phyloP scores from a whole-genome alignment of 2,329 filamentous ascomycete species.

The Apiospora sp. region DNA sequence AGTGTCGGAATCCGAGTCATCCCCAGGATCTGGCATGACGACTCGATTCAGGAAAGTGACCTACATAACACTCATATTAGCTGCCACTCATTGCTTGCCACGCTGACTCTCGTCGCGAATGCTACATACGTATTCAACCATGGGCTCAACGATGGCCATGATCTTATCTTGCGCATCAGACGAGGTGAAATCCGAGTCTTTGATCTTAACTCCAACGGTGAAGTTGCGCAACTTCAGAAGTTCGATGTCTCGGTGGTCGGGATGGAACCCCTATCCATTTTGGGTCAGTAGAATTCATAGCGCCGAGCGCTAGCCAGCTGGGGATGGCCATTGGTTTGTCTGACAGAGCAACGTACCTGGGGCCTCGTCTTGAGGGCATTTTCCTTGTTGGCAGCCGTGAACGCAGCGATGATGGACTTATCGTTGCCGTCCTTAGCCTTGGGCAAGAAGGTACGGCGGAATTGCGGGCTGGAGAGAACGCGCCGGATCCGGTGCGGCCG shows the following conservation, averaged over 20 bases:
- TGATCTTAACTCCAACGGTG: slow-evolving; percentile 72
- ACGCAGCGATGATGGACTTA: slow-evolving; percentile 68
- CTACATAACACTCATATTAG: slow-evolving; percentile 47
- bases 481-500: slow-evolving; percentile 74
- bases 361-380: slow-evolving; percentile 86
- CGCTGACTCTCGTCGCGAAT: neutral
- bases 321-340: slow-evolving; percentile 2
- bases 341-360: slow-evolving; percentile 64
- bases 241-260: slow-evolving; percentile 79
- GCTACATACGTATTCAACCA: slow-evolving; percentile 83
- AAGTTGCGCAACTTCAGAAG: slow-evolving; percentile 83
- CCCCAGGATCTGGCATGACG: slow-evolving; percentile 72
- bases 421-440: slow-evolving; percentile 58
- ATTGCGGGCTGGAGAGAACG: slow-evolving; percentile 66
- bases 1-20: slow-evolving; percentile 48
- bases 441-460: slow-evolving; percentile 72
- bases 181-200: slow-evolving; percentile 70
- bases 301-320: neutral
- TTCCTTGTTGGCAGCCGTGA: slow-evolving; percentile 73
- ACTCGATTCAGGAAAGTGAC: slow-evolving; percentile 75
- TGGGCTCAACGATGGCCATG: slow-evolving; percentile 66
- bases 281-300: neutral
- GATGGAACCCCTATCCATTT: slow-evolving; percentile 69
- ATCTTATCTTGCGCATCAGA: slow-evolving; percentile 71
- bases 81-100: neutral